phyloP scores from a whole-genome alignment of 2,329 filamentous ascomycete genomes.

The Fusarium falciforme region DNA sequence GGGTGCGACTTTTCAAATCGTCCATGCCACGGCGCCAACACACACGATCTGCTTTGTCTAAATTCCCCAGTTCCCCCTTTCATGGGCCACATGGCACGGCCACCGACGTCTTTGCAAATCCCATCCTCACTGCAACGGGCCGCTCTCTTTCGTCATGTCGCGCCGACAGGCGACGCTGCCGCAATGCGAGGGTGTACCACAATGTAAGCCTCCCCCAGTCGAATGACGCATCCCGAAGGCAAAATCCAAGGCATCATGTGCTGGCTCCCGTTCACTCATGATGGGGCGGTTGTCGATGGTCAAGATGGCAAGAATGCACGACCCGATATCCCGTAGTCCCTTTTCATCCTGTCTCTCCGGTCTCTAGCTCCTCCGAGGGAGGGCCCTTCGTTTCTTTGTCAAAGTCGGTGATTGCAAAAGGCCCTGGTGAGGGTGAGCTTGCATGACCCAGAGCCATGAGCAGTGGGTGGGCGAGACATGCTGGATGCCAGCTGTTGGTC shows the following conservation, averaged over 20 bases:
- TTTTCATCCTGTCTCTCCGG: constrained; percentile 7
- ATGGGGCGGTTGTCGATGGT: constrained; percentile 10
- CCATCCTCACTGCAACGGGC: constrained; percentile 14
- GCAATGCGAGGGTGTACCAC: neutral
- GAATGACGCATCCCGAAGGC: constrained; percentile 24
- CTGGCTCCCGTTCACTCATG: constrained; percentile 6
- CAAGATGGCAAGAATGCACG: neutral
- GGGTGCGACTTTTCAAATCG: constrained; percentile 18
- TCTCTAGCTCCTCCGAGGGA: constrained; percentile 9
- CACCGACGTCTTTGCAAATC: constrained; percentile 27
- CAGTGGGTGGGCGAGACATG: neutral
- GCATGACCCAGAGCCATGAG: neutral
- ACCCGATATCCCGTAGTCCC: neutral
- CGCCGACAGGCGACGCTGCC: constrained; percentile 13
- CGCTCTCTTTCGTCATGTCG: constrained; percentile 25
- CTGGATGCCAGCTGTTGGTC: constrained; percentile 8
- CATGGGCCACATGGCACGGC: constrained; percentile 34
- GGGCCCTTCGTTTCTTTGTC: neutral
- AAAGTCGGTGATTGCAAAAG: neutral
- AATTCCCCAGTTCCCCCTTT: constrained; percentile 21
- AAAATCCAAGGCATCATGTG: constrained; percentile 28
- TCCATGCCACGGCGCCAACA: constrained; percentile 29
- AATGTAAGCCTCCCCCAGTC: constrained; percentile 2
- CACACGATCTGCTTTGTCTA: constrained; percentile 28
- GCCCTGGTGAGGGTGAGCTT: neutral